phyloP scores from a whole-genome alignment of 2,329 filamentous ascomycete genomes.

The Penicillium psychrosexuale region DNA sequence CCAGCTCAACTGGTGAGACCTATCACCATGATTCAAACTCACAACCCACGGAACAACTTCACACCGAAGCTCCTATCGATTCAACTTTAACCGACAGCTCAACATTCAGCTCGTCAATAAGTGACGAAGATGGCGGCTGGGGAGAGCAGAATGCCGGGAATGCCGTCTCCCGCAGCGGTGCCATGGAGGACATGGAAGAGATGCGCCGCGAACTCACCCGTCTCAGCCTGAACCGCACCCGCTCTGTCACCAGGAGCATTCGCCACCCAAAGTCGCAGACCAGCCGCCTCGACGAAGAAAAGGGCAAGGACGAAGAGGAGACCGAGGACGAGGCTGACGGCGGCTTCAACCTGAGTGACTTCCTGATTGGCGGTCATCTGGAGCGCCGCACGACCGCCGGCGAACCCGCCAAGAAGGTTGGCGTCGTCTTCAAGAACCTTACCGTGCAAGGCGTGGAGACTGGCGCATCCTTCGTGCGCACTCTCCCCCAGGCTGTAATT shows the following conservation, averaged over 20 bases:
- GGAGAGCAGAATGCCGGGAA: slow-evolving; percentile 59
- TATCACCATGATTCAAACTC: not conserved
- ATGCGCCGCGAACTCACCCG: slow-evolving; percentile 55
- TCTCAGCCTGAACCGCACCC: slow-evolving; percentile 47
- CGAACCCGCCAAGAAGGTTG: slow-evolving; percentile 70
- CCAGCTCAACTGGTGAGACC: not conserved
- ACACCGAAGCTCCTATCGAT: slow-evolving; percentile 9
- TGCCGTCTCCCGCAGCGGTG: slow-evolving; percentile 50
- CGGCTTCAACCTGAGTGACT: slow-evolving; percentile 66
- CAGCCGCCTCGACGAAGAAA: slow-evolving; percentile 41
- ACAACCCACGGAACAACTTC: slow-evolving; percentile 3
- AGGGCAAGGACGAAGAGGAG: slow-evolving; percentile 40
- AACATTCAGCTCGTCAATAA: slow-evolving; percentile 16
- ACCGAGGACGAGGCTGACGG: slow-evolving; percentile 21
- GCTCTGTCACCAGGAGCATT: slow-evolving; percentile 28
- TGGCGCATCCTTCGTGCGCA: slow-evolving; percentile 66
- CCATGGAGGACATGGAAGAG: slow-evolving; percentile 59
- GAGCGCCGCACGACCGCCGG: slow-evolving; percentile 66
- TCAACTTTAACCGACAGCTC: slow-evolving; percentile 13
- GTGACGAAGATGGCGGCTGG: slow-evolving; percentile 54
- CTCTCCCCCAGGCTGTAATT: slow-evolving; percentile 68
- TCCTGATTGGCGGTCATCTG: slow-evolving; percentile 71
- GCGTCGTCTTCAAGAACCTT: slow-evolving; percentile 72
- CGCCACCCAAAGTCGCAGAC: slow-evolving; percentile 28
- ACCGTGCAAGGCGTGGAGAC: slow-evolving; percentile 70